phyloP scores from a whole-genome alignment of 108 stramenopile genomes.

The Stephanodiscus minutulus region DNA sequence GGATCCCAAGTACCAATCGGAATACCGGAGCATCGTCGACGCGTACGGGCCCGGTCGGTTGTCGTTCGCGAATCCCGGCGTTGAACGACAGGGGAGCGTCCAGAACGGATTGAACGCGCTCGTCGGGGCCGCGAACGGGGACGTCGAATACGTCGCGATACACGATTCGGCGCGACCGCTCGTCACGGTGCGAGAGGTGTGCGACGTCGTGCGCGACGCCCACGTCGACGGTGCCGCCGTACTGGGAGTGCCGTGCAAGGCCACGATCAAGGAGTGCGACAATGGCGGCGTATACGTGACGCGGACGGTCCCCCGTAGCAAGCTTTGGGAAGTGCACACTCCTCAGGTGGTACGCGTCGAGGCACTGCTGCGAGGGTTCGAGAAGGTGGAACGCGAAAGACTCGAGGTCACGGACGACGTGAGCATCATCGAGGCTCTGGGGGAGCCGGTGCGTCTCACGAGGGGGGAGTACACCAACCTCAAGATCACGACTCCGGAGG shows the following conservation, averaged over 20 bases:
- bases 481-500: conserved; percentile 96
- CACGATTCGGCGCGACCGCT: conserved; percentile 94
- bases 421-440: conserved; percentile 91
- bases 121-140: conserved; percentile 38
- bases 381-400: conserved; percentile 71
- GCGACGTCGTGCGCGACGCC: conserved; percentile 74
- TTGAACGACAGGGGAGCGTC: conserved; percentile 93
- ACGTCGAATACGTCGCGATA: conserved; percentile 72
- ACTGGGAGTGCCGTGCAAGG: conserved; percentile 95
- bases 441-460: conserved; percentile 91
- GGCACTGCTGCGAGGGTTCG: conserved; percentile 77
- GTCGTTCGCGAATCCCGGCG: conserved; percentile 91
- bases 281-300: conserved; percentile 74
- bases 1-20: conserved; percentile 86
- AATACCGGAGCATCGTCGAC: conserved; percentile 74
- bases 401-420: conserved; percentile 96
- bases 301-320: conserved; percentile 82
- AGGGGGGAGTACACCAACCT: conserved; percentile 95
- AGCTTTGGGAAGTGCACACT: conserved; percentile 94
- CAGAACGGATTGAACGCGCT: conserved; percentile 82
- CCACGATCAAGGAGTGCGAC: conserved; percentile 92
- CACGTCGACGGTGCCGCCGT: conserved; percentile 87
- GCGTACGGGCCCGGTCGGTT: conserved; percentile 60
- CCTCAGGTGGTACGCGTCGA: conserved; percentile 89
- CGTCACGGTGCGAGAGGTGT: conserved; percentile 84